These are phyloP conservation scores for Antrodiella citrinella DNA, from an alignment of 768 basidiomycete genomes.

Conservation along the genomic window DNA sequence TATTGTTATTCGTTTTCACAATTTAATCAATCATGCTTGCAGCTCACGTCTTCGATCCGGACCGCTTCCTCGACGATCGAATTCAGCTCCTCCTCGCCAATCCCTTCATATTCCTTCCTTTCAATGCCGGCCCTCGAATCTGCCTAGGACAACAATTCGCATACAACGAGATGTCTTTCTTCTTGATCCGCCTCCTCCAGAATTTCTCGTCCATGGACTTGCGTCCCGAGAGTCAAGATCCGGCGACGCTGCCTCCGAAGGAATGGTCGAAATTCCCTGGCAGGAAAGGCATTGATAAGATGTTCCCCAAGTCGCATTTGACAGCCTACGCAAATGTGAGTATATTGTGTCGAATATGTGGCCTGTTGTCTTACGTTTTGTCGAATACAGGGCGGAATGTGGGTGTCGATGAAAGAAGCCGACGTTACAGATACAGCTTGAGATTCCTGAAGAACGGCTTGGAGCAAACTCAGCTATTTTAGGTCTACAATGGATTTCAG, in stretches of 20 bases:
- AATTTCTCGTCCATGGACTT: conserved; percentile 28
- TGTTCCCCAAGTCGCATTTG: conserved; percentile 27
- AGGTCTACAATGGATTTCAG: too few relatives aligned
- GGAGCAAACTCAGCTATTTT: too few relatives aligned
- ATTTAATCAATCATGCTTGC: background rate
- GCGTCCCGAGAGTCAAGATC: conserved; percentile 18
- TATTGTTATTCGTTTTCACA: background rate
- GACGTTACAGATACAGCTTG: background rate
- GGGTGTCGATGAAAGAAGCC: conserved; percentile 33
- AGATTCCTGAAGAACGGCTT: too few relatives aligned
- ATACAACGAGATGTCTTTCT: conserved; percentile 46
- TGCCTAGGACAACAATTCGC: conserved; percentile 39
- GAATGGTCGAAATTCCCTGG: conserved; percentile 13
- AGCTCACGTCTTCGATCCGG: conserved; percentile 60
- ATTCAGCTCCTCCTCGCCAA: conserved; percentile 48
- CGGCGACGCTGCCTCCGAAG: conserved; percentile 13
- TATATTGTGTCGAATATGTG: background rate
- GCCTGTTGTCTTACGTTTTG: background rate
- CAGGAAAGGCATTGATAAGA: conserved; percentile 22
- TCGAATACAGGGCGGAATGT: conserved; percentile 33
- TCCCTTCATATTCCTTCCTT: conserved; percentile 43
- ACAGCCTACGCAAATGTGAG: conserved; percentile 34
- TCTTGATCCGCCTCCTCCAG: conserved; percentile 47
- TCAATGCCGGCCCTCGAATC: conserved; percentile 32
- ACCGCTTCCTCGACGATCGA: conserved; percentile 58